A percentile compares a stretch with the other conserved stretches of the same genome.
phyloP scores from a whole-genome alignment of 768 basidiomycete species.

The Suillus decipiens region DNA sequence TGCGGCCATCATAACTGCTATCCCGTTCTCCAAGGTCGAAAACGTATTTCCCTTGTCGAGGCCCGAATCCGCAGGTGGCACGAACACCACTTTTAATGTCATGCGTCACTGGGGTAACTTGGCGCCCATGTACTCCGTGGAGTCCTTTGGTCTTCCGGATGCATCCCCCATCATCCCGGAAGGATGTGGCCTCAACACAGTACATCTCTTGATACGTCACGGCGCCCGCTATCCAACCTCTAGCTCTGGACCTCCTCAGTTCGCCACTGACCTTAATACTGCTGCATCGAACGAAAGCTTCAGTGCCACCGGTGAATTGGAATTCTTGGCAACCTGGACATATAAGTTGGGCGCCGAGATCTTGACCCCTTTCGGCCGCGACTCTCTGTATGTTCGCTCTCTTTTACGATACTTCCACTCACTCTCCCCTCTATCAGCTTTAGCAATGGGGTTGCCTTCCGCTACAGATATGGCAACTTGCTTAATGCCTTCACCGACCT shows the following conservation, averaged over 20 bases:
- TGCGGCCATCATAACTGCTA: constrained; percentile 44
- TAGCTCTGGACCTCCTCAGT: constrained; percentile 26
- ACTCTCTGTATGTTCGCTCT: constrained; percentile 34
- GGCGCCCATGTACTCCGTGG: constrained; percentile 51
- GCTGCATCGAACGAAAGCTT: constrained; percentile 28
- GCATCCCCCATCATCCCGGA: constrained; percentile 47
- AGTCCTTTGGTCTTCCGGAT: constrained; percentile 52
- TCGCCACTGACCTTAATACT: constrained; percentile 31
- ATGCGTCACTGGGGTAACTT: constrained; percentile 50
- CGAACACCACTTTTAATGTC: constrained; percentile 43
- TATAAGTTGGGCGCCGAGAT: constrained; percentile 49
- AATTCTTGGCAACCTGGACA: constrained; percentile 47
- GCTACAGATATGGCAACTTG: constrained; percentile 48
- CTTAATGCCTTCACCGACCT: constrained; percentile 42
- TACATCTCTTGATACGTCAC: constrained; percentile 43
- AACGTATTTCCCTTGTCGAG: constrained; percentile 44
- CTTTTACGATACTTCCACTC: background rate
- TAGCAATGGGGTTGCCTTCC: constrained; percentile 45
- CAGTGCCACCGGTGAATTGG: constrained; percentile 37
- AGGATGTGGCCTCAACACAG: constrained; percentile 47
- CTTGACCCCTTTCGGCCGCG: constrained; percentile 50
- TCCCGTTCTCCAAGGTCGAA: constrained; percentile 37
- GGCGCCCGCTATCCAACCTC: constrained; percentile 45
- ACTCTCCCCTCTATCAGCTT: constrained; percentile 25
- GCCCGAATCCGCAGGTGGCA: constrained; percentile 37